These are phyloP conservation scores for Beauveria sp. DNA, from an alignment of 2,329 filamentous ascomycete species.

Conservation along the genomic window DNA sequence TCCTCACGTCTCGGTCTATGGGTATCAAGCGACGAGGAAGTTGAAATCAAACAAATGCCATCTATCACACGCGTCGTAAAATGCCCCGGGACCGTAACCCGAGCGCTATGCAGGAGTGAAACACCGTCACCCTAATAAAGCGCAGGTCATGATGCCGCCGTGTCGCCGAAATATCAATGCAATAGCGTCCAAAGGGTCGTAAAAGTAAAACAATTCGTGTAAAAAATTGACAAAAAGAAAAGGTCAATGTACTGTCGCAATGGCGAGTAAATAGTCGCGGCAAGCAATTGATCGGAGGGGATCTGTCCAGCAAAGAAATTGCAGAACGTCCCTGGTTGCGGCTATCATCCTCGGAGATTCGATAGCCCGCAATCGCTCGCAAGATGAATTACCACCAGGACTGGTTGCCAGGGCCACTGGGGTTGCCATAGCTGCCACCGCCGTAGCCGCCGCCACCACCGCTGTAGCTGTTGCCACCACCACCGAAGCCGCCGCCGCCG, in stretches of 20 bases:
- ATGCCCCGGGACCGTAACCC: constrained; percentile 31
- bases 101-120: constrained; percentile 24
- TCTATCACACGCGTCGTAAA: constrained; percentile 35
- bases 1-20: constrained; percentile 36
- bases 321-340: neutral
- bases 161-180: constrained; percentile 25
- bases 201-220: constrained; percentile 1
- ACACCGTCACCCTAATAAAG: constrained; percentile 24
- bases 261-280: neutral
- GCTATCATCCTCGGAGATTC: neutral
- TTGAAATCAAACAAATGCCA: constrained; percentile 37
- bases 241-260: constrained; percentile 17
- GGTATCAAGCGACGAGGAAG: constrained; percentile 36
- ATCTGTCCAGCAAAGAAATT: neutral
- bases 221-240: constrained; percentile 14
- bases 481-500: constrained; percentile 37
- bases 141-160: constrained; percentile 35
- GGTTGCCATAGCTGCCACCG: constrained; percentile 51
- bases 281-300: neutral
- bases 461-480: constrained; percentile 29
- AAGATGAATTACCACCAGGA: constrained; percentile 54
- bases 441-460: constrained; percentile 39
- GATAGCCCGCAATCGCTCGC: neutral
- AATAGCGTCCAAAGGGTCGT: constrained; percentile 19
- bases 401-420: constrained; percentile 60